These are phyloP conservation scores for Discostella stelligeroides DNA, from an alignment of 108 stramenopile species.

Conservation along the genomic window DNA sequence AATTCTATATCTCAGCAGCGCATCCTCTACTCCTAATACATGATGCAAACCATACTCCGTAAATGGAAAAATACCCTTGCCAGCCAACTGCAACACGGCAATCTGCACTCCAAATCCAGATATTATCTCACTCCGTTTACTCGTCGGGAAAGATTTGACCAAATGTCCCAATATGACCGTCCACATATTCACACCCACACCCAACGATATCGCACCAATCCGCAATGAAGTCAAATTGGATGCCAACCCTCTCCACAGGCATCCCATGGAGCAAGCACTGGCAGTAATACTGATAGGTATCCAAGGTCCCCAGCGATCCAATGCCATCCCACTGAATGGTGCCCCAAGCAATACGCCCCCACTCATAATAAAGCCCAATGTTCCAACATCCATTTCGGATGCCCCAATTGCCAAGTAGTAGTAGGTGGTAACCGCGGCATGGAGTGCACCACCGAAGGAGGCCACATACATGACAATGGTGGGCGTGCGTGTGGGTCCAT, in stretches of 20 bases:
- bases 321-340: constrained; percentile 13
- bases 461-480: constrained; percentile 27
- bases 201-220: constrained; percentile 29
- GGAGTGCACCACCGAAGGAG: constrained; percentile 33
- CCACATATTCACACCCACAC: constrained; percentile 32
- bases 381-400: constrained; percentile 19
- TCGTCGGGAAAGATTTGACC: constrained; percentile 28
- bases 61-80: constrained; percentile 39
- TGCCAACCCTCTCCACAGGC: constrained; percentile 44
- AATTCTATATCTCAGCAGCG: constrained; percentile 37
- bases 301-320: constrained; percentile 32
- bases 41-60: constrained; percentile 25
- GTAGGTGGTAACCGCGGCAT: constrained; percentile 42
- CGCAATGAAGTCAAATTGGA: constrained; percentile 1
- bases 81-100: constrained; percentile 26
- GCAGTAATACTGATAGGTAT: constrained; percentile 24
- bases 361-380: constrained; percentile 36
- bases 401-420: constrained; percentile 38
- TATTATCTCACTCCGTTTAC: constrained; percentile 31
- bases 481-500: constrained; percentile 30
- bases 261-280: constrained; percentile 26
- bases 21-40: constrained; percentile 19
- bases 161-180: constrained; percentile 34
- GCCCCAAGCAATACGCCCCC: constrained; percentile 22
- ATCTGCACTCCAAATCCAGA: constrained; percentile 36